Conservation (phyloP, 176 grass and related monocot species). For the Oryza meridionalis region DNA sequence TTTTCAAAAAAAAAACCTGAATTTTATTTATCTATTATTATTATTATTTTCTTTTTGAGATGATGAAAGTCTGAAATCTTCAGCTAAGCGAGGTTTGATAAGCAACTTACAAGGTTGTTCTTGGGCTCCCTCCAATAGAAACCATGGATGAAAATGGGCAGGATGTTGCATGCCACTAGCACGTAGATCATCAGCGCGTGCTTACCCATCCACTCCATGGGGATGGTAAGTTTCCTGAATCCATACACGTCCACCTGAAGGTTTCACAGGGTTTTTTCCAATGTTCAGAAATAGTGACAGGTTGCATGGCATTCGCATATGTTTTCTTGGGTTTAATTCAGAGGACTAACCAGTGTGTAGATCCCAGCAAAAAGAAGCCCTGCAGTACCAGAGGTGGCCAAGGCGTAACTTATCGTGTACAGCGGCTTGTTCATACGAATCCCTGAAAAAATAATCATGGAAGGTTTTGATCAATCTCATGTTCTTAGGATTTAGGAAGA, state of each 20-base stretch:
- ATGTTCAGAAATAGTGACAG: background rate
- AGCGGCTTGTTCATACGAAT: slow-evolving; percentile 69
- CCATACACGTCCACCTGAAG: slow-evolving; percentile 77
- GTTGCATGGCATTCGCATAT: background rate
- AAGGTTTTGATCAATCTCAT: slow-evolving; percentile 8
- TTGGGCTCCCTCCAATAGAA: slow-evolving; percentile 84
- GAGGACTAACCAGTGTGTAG: slow-evolving; percentile 63
- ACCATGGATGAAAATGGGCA: slow-evolving; percentile 77
- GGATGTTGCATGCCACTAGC: slow-evolving; percentile 80
- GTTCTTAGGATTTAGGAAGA: background rate
- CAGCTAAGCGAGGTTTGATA: background rate
- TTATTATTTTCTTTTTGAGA: too few species aligned
- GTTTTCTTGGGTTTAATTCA: background rate
- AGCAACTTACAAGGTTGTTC: slow-evolving; percentile 76
- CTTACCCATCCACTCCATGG: slow-evolving; percentile 77
- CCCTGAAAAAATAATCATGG: slow-evolving; percentile 45
- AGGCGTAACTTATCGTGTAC: slow-evolving; percentile 69
- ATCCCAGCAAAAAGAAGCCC: slow-evolving; percentile 71
- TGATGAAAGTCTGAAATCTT: background rate
- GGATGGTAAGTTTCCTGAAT: slow-evolving; percentile 48
- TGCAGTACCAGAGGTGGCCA: slow-evolving; percentile 61
- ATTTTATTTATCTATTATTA: too few species aligned
- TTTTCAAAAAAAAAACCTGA: too few species aligned
- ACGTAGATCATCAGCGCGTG: slow-evolving; percentile 78
- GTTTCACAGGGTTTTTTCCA: background rate